Conservation (phyloP, 1,284 basidiomycete species). For the Lentinus polychrous region DNA sequence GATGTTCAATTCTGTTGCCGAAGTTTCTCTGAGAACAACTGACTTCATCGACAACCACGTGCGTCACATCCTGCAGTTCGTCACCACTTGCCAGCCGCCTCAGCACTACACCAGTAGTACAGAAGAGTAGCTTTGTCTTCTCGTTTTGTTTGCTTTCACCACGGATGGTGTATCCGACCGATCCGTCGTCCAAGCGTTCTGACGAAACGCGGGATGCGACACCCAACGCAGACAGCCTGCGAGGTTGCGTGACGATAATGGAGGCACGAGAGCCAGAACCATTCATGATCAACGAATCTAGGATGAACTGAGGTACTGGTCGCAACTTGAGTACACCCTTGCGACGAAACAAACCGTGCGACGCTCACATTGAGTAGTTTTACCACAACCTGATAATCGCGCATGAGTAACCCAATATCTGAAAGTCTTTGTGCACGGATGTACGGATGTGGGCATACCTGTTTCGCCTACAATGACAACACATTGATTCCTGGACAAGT, state of each 20-base stretch:
- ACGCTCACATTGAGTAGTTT: slow-evolving; percentile 71
- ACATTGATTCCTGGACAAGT: slow-evolving; percentile 58
- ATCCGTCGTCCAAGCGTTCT: slow-evolving; percentile 79
- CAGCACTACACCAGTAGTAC: slow-evolving; percentile 89
- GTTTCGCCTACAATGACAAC: slow-evolving; percentile 85
- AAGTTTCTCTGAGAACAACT: slow-evolving; percentile 7
- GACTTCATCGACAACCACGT: slow-evolving; percentile 90
- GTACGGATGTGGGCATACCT: slow-evolving; percentile 28
- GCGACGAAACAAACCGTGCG: background rate
- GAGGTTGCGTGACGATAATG: slow-evolving; percentile 87
- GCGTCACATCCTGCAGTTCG: slow-evolving; percentile 66
- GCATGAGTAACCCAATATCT: no score
- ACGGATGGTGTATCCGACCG: slow-evolving; percentile 86
- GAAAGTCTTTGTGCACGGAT: no score
- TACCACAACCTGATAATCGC: slow-evolving; percentile 81
- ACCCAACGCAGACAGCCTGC: slow-evolving; percentile 85
- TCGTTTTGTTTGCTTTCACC: slow-evolving; percentile 74
- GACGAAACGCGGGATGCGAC: slow-evolving; percentile 85
- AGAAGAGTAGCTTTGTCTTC: slow-evolving; percentile 79
- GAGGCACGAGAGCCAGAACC: slow-evolving; percentile 62
- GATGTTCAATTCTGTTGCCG: no score
- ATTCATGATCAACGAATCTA: slow-evolving; percentile 73
- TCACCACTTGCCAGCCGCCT: slow-evolving; percentile 75
- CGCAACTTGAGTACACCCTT: slow-evolving; percentile 10
- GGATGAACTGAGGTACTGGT: slow-evolving; percentile 80